Conservation (phyloP, 2,329 filamentous ascomycete species). For the Penicillium sp. region DNA sequence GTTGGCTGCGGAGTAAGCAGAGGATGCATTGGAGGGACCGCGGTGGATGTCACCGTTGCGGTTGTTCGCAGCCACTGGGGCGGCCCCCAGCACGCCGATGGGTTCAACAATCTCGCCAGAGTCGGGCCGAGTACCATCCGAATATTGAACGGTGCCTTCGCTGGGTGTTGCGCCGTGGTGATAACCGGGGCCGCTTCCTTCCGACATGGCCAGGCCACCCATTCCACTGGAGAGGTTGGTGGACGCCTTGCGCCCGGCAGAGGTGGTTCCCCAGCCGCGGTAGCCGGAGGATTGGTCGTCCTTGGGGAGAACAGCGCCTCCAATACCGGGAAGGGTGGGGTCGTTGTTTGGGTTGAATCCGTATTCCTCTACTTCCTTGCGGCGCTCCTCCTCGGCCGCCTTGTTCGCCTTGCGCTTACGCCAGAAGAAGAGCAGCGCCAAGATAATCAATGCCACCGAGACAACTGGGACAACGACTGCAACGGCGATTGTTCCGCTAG, state of each 20-base stretch:
- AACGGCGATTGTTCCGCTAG: constrained; percentile 75
- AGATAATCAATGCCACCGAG: constrained; percentile 75
- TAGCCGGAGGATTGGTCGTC: constrained; percentile 74
- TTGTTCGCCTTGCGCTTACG: constrained; percentile 82
- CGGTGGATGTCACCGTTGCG: constrained; percentile 72
- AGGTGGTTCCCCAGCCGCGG: constrained; percentile 86
- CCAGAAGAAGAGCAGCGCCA: constrained; percentile 80
- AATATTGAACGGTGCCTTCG: constrained; percentile 57
- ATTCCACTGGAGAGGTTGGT: constrained; percentile 81
- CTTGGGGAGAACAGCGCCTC: constrained; percentile 60
- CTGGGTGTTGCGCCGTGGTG: constrained; percentile 61
- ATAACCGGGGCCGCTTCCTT: constrained; percentile 60
- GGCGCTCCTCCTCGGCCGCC: constrained; percentile 78
- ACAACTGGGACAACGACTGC: constrained; percentile 93
- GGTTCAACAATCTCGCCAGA: constrained; percentile 78
- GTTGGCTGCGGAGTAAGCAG: constrained; percentile 82
- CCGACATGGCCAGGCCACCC: constrained; percentile 66
- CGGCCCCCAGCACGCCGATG: constrained; percentile 72
- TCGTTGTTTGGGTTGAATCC: constrained; percentile 97
- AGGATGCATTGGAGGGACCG: constrained; percentile 92
- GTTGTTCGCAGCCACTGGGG: constrained; percentile 65
- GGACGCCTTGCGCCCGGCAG: constrained; percentile 77
- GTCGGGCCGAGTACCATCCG: constrained; percentile 59
- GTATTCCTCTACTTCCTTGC: constrained; percentile 97
- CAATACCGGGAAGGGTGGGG: constrained; percentile 68